Evolutionary conservation across 148 eudicot genomes (phyloP), one percentile per base, ranked within the genome.

Genomic region (Fagopyrum esculentum): DNA sequence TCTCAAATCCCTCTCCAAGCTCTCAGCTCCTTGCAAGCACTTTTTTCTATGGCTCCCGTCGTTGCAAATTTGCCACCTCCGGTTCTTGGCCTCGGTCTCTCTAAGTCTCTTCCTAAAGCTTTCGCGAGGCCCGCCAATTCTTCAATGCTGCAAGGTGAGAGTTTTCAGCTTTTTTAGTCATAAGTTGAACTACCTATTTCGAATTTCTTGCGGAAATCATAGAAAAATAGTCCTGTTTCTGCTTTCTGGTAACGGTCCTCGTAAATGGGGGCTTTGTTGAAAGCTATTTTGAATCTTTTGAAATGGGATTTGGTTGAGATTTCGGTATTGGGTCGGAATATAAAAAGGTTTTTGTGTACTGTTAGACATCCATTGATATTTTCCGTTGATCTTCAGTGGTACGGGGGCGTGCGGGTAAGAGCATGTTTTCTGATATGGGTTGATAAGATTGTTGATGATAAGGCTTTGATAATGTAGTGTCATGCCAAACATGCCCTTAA

Each of bases 41-140:
- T 30, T n/a, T 13, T 35, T 6, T 60, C 46, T 13, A 94, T 94
- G 98, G 98, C 97, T 84, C 81, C 90, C 43, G 73, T 87, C 11
- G 61, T 90, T 61, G 87, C 89, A 68, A 83, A 76, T 61, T 74
- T 90, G 22, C 73, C 84, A 22, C 80, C 88, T n/a, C 85, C 95
- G 6, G 72, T 87, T 73, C 13, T 85, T 69, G 77, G 82, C 74
- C 73, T 80, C 80, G 90, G 86, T 71, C 72, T 75, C 45, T 22
- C 73, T 69, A 81, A 78, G 74, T 88, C 83, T 48, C 86, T 76
- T 74, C 76, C 52, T 72, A 77, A 61, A 71, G 61, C 47, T 80
- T 40, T 78, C 76, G 75, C 51, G 82, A 26, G 30, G 61, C 74
- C 75, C 76, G 26, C 61, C 60, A 26, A 19, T 8, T 45, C 13